Evolutionary conservation across 73 alveolate genomes (phyloP).

Genomic region (Paraurostyla sp.): DNA sequence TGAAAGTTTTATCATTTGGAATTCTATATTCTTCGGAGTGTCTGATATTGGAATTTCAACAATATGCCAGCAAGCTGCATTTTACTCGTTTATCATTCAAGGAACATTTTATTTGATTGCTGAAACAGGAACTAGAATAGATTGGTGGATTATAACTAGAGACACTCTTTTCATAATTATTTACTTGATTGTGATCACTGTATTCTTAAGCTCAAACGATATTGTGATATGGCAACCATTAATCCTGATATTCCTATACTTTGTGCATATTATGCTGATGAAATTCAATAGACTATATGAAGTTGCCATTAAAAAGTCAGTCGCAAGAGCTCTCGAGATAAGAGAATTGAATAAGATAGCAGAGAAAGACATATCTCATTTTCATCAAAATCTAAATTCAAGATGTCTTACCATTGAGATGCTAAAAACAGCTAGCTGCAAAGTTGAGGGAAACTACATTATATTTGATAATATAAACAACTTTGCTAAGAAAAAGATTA

Average conservation of each 20-base stretch:
- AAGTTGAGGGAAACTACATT: constrained; percentile 41
- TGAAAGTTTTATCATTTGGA: constrained; percentile 75
- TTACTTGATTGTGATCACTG: constrained; percentile 59
- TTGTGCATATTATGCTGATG: constrained; percentile 72
- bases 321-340: constrained; percentile 60
- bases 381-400: constrained; percentile 49
- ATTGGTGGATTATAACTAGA: constrained; percentile 81
- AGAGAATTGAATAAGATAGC: constrained; percentile 47
- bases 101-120: constrained; percentile 70
- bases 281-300: constrained; percentile 67
- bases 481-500: constrained; percentile 24
- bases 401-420: constrained; percentile 43
- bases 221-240: constrained; percentile 58
- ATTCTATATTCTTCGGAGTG: constrained; percentile 77
- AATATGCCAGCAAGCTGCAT: constrained; percentile 75
- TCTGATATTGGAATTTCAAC: constrained; percentile 77
- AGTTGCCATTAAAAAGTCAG: constrained; percentile 72
- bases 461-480: constrained; percentile 56
- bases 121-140: constrained; percentile 68
- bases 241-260: constrained; percentile 58
- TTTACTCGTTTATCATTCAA: constrained; percentile 69
- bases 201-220: constrained; percentile 65
- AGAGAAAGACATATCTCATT: constrained; percentile 39
- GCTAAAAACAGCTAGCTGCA: constrained; percentile 7
- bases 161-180: constrained; percentile 69